These are phyloP conservation scores for Phytophthora pistaciae DNA, from an alignment of 352 stramenopile species.

Conservation along the genomic window DNA sequence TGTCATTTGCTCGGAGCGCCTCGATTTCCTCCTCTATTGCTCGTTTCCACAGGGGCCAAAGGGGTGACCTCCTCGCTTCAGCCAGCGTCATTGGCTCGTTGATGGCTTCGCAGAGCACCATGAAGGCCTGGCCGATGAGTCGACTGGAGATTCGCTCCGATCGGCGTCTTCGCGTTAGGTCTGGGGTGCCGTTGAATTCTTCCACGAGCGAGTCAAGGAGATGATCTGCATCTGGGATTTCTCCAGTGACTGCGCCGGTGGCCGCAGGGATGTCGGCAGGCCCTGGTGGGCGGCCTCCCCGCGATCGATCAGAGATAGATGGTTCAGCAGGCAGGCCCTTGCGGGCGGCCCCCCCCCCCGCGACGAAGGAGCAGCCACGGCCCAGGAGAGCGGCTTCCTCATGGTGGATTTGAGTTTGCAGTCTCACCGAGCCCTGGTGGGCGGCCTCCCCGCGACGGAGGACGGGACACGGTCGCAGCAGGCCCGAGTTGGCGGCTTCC, in stretches of 20 bases:
- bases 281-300: too few relatives aligned
- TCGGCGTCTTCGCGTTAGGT: neutral
- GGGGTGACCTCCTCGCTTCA: neutral
- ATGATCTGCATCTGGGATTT: neutral
- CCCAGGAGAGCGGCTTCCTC: too few relatives aligned
- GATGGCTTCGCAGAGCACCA: conserved; percentile 1
- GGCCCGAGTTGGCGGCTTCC: too few relatives aligned
- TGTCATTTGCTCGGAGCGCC: neutral
- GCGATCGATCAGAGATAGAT: too few relatives aligned
- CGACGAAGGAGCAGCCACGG: too few relatives aligned
- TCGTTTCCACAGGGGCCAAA: neutral
- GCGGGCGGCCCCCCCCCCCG: too few relatives aligned
- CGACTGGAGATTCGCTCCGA: conserved; percentile 1
- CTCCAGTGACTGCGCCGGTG: neutral
- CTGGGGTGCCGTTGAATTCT: neutral
- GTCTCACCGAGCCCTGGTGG: too few relatives aligned
- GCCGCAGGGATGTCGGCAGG: too few relatives aligned
- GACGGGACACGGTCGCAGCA: too few relatives aligned
- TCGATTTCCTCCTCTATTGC: conserved; percentile 8
- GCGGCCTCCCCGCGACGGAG: too few relatives aligned
- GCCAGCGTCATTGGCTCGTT: conserved; percentile 9
- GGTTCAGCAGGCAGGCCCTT: too few relatives aligned
- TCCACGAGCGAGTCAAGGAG: neutral
- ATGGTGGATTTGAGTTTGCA: too few relatives aligned
- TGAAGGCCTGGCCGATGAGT: neutral